Base-by-base conservation (phyloP, 2,329 filamentous ascomycete species). In the Teratosphaeria pseudoeucalypti region DNA sequence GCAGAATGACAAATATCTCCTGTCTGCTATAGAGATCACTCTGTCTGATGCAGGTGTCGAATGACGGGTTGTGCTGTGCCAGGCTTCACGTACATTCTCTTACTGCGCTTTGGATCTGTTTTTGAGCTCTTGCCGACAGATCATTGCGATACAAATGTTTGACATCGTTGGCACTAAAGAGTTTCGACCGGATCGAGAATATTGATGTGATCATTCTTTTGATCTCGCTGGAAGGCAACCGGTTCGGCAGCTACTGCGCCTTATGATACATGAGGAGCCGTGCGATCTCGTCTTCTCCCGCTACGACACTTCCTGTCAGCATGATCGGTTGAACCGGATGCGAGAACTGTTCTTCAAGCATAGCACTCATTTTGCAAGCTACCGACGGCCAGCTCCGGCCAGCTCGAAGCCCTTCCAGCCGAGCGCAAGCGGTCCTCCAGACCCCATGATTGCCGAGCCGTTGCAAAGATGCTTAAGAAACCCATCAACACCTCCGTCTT, bases 351-450 rank as follows among this genome's bases (percentile, higher is more conserved):
- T 49, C 43, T 49, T 57, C 37, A 57, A 57, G 34, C 39, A 27
- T 34, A 52, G 55, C 29, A 16, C n/a, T 57, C 55, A 57, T 57
- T 52, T 57, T 49, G 43, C 55, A 57, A 57, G 55, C 55, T 57
- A 57, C 26, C 29, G 55, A 57, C 55, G 26, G 32, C 34, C 26
- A 7, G 14, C 54, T 56, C 34, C 29, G 14, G 32, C 23, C 54
- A 34, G 32, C 34, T 37, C 34, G 29, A 37, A 37, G 54, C n/a
- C 32, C 54, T 43, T 11, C 14, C 32, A 56, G 34, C 29, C 32
- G 29, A 23, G 34, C 23, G 27, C 32, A 14, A 27, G 29, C 34
- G 54, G 29, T 37, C 54, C 19, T 56, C 27, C 23, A 43, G 23
- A 27, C 54, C 34, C 54, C 54, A 32, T 34, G 16, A 56, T 27